phyloP scores from a whole-genome alignment of 1,139 yeast genomes.

The Lodderomyces parapsilosis region DNA sequence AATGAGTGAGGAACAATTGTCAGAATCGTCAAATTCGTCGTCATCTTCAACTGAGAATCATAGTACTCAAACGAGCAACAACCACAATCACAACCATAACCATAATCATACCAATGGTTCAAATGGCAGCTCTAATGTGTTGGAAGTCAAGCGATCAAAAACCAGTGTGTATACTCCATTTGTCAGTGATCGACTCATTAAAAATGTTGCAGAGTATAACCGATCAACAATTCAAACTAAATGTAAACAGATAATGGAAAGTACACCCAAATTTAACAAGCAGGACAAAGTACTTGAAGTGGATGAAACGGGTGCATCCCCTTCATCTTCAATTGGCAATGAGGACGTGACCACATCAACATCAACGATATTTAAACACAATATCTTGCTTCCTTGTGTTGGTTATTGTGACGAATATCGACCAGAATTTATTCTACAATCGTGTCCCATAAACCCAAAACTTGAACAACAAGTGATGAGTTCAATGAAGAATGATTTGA shows the following conservation, averaged over 20 bases:
- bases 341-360: background rate
- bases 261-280: constrained; percentile 7
- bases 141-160: constrained; percentile 28
- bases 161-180: constrained; percentile 27
- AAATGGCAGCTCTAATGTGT: constrained; percentile 9
- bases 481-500: constrained; percentile 57
- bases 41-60: constrained; percentile 3
- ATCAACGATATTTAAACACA: constrained; percentile 18
- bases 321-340: no score
- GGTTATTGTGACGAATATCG: constrained; percentile 54
- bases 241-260: constrained; percentile 29
- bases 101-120: background rate
- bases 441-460: constrained; percentile 51
- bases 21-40: constrained; percentile 1
- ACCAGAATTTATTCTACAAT: constrained; percentile 50
- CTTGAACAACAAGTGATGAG: constrained; percentile 50
- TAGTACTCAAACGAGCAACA: background rate
- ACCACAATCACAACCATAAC: background rate
- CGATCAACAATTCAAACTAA: constrained; percentile 23
- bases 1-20: constrained; percentile 11
- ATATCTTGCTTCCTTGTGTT: constrained; percentile 37
- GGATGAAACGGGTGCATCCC: no score
- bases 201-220: constrained; percentile 25
- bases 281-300: constrained; percentile 6
- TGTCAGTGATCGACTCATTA: constrained; percentile 19